These are phyloP conservation scores for Irpex sp. DNA, from an alignment of 1,284 basidiomycete genomes.

Conservation along the genomic window DNA sequence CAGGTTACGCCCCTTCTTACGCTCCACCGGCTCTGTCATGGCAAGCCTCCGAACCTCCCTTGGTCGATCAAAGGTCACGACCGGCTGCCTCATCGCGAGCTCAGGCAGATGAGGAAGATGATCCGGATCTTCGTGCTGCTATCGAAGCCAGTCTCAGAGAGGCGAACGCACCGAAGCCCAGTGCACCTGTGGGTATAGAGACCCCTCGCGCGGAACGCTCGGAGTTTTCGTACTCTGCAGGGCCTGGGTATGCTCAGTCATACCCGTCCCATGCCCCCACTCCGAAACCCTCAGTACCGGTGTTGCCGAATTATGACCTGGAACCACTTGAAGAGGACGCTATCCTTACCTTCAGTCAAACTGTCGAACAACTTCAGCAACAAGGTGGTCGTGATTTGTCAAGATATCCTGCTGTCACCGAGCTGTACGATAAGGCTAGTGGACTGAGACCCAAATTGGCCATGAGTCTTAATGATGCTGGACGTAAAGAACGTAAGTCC, in stretches of 20 bases:
- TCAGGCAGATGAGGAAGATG: constrained; percentile 76
- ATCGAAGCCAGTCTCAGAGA: constrained; percentile 95
- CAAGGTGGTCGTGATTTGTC: constrained; percentile 77
- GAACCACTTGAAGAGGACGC: constrained; percentile 78
- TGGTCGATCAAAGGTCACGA: constrained; percentile 44
- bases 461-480: constrained; percentile 82
- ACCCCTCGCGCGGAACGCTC: constrained; percentile 45
- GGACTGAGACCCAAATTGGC: constrained; percentile 81
- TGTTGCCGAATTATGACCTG: constrained; percentile 74
- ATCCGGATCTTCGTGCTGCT: constrained; percentile 90
- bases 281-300: constrained; percentile 42
- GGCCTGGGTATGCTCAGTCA: constrained; percentile 27
- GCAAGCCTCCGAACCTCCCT: constrained; percentile 72
- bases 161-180: constrained; percentile 73
- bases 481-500: constrained; percentile 71
- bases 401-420: constrained; percentile 78
- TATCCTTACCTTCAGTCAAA: constrained; percentile 87
- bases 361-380: constrained; percentile 79
- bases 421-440: constrained; percentile 83
- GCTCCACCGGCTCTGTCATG: constrained; percentile 59
- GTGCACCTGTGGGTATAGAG: constrained; percentile 66
- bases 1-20: constrained; percentile 45
- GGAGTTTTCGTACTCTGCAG: constrained; percentile 33
- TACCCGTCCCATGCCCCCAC: constrained; percentile 38
- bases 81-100: constrained; percentile 35